phyloP scores from a whole-genome alignment of 2,329 filamentous ascomycete genomes.

The Aspergillus sp. region DNA sequence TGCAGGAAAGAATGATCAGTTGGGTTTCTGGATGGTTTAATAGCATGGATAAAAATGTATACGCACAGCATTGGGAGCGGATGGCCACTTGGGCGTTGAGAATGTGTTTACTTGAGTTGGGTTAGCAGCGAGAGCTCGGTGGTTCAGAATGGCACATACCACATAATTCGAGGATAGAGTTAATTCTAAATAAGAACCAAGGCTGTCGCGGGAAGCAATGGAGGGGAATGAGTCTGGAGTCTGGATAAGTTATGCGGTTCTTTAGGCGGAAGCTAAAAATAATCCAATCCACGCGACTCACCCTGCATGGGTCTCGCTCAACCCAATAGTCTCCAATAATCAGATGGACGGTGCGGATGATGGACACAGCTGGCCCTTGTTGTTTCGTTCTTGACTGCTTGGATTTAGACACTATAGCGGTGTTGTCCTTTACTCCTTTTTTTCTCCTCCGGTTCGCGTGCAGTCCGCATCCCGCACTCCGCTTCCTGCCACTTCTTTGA shows the following conservation, averaged over 20 bases:
- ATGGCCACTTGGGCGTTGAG: constrained; percentile 97
- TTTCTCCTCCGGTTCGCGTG: constrained; percentile 25
- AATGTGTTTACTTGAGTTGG: constrained; percentile 77
- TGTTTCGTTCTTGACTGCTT: neutral
- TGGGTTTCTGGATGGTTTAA: neutral
- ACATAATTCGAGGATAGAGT: constrained; percentile 21
- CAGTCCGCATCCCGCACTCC: constrained; percentile 3
- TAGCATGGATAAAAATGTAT: neutral
- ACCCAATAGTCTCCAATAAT: neutral
- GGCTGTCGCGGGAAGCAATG: neutral
- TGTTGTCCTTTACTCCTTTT: neutral
- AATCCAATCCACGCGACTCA: constrained; percentile 9
- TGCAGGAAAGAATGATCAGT: constrained; percentile 33
- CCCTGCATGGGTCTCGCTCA: neutral
- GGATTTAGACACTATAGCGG: neutral
- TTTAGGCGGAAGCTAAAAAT: constrained; percentile 15
- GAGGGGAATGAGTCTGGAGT: neutral
- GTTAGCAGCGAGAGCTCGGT: constrained; percentile 6
- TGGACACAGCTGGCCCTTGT: neutral
- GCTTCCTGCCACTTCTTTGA: constrained; percentile 20
- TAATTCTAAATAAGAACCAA: neutral
- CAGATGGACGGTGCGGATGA: neutral
- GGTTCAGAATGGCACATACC: constrained; percentile 20
- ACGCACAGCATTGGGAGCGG: constrained; percentile 89
- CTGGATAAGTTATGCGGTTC: constrained; percentile 11